These are phyloP conservation scores for Thecaphora frezii DNA, from an alignment of 1,284 basidiomycete species.

Conservation along the genomic window DNA sequence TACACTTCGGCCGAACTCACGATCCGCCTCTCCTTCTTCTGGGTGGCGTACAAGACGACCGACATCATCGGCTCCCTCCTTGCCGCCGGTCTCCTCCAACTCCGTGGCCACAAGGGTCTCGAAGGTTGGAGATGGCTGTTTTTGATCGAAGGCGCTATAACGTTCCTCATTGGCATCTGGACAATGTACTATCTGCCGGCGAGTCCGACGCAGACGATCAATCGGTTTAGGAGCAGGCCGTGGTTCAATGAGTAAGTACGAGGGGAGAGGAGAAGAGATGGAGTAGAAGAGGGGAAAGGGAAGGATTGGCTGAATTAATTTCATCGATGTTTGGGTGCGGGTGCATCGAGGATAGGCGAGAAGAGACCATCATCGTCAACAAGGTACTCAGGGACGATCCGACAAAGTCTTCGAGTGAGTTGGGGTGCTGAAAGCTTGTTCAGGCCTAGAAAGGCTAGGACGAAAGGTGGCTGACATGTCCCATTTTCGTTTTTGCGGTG, in stretches of 20 bases:
- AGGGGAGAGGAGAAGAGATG: no score
- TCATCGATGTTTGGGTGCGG: no score
- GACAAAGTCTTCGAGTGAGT: slow-evolving; percentile 67
- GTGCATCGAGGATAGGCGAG: no score
- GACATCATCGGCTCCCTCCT: slow-evolving; percentile 33
- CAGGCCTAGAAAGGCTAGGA: no score
- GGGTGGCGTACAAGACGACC: slow-evolving; percentile 20
- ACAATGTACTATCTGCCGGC: slow-evolving; percentile 30
- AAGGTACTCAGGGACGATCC: slow-evolving; percentile 72
- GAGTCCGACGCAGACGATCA: slow-evolving; percentile 23
- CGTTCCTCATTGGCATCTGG: slow-evolving; percentile 14
- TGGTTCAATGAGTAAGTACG: slow-evolving; percentile 73
- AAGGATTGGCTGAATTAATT: no score
- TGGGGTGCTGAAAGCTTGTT: no score
- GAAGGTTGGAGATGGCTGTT: slow-evolving; percentile 41
- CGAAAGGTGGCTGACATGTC: no score
- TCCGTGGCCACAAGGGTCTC: slow-evolving; percentile 27
- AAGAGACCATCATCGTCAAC: slow-evolving; percentile 65
- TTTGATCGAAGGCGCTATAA: slow-evolving; percentile 26
- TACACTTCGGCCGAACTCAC: slow-evolving; percentile 63
- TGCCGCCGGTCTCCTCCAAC: slow-evolving; percentile 30
- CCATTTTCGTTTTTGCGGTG: no score
- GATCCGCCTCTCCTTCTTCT: slow-evolving; percentile 70
- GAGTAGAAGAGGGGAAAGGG: no score
- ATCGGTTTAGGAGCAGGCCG: slow-evolving; percentile 57